phyloP scores from a whole-genome alignment of 345 rosid species.

The Brassica carinata region DNA sequence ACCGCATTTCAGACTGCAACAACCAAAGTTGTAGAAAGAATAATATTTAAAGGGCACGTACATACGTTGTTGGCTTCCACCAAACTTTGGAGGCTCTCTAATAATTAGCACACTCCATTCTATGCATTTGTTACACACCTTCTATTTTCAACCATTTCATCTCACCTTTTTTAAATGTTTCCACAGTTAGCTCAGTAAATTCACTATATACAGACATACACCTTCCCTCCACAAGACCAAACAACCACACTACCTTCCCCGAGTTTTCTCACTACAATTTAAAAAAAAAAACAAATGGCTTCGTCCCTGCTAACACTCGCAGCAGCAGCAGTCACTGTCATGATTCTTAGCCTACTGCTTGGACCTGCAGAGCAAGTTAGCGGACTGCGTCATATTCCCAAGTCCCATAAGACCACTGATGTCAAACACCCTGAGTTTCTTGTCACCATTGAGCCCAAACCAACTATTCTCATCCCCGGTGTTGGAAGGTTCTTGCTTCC shows the following conservation, averaged over 20 bases:
- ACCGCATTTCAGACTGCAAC: slow-evolving; percentile 31
- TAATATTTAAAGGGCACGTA: slow-evolving; percentile 1
- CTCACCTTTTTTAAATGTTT: slow-evolving; percentile 39
- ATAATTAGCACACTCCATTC: slow-evolving; percentile 23
- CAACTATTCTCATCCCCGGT: slow-evolving; percentile 62
- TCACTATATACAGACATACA: slow-evolving; percentile 25
- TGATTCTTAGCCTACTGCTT: slow-evolving; percentile 37
- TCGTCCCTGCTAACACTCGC: slow-evolving; percentile 23
- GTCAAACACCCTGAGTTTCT: slow-evolving; percentile 64
- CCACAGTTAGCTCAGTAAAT: slow-evolving; percentile 33
- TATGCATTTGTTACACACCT: slow-evolving; percentile 25
- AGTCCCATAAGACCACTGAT: slow-evolving; percentile 41
- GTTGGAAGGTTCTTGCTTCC: slow-evolving; percentile 64
- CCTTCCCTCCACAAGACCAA: slow-evolving; percentile 18
- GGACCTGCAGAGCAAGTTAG: slow-evolving; percentile 46
- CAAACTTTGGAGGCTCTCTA: slow-evolving; percentile 42
- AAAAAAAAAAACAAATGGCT: slow-evolving; percentile 23
- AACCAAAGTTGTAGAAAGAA: slow-evolving; percentile 14
- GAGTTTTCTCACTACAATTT: slow-evolving; percentile 2
- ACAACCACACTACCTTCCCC: slow-evolving; percentile 22
- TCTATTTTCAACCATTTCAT: slow-evolving; percentile 30
- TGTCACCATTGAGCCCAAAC: slow-evolving; percentile 41
- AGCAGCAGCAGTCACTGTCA: slow-evolving; percentile 9
- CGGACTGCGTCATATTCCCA: slow-evolving; percentile 49
- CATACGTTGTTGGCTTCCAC: slow-evolving; percentile 25